Conservation (phyloP, 2,329 filamentous ascomycete genomes). For the Albophoma yamanashiensis region DNA sequence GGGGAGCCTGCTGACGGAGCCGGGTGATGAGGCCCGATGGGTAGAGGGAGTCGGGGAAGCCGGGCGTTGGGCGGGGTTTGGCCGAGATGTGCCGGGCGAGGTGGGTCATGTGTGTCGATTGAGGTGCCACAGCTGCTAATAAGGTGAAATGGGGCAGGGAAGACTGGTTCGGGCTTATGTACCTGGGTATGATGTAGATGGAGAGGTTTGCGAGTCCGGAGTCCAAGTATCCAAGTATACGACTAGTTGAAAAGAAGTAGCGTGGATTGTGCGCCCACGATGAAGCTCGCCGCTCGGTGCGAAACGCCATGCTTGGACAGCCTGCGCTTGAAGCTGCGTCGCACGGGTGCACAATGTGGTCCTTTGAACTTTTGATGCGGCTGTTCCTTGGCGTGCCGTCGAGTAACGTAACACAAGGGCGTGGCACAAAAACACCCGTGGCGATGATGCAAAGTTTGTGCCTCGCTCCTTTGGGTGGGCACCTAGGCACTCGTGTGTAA, state of each 20-base stretch:
- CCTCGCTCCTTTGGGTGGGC: not conserved
- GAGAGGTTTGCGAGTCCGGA: not conserved
- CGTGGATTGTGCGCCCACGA: not conserved
- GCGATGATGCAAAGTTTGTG: not conserved
- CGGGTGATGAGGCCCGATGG: not conserved
- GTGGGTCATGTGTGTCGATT: not conserved
- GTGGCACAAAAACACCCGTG: too few relatives aligned
- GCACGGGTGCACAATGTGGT: too few relatives aligned
- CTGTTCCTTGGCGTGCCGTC: not conserved
- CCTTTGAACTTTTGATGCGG: not conserved
- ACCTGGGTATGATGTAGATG: not conserved
- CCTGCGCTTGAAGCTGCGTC: too few relatives aligned
- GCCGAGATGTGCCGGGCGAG: not conserved
- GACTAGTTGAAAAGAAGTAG: not conserved
- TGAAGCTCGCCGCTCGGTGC: not conserved
- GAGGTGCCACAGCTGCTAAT: not conserved
- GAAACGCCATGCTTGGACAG: not conserved
- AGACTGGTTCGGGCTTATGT: not conserved
- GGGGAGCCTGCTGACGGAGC: not conserved
- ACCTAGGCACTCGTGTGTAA: too few relatives aligned
- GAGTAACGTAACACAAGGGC: not conserved
- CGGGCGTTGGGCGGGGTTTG: not conserved
- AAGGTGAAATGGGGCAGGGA: not conserved
- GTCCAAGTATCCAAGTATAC: too few relatives aligned
- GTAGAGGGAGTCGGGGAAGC: not conserved